Percentiles rank a stretch among this genome's conserved stretches.
These are phyloP conservation scores for Daucus carota DNA, from an alignment of 129 eudicot genomes.

Conservation along the genomic window DNA sequence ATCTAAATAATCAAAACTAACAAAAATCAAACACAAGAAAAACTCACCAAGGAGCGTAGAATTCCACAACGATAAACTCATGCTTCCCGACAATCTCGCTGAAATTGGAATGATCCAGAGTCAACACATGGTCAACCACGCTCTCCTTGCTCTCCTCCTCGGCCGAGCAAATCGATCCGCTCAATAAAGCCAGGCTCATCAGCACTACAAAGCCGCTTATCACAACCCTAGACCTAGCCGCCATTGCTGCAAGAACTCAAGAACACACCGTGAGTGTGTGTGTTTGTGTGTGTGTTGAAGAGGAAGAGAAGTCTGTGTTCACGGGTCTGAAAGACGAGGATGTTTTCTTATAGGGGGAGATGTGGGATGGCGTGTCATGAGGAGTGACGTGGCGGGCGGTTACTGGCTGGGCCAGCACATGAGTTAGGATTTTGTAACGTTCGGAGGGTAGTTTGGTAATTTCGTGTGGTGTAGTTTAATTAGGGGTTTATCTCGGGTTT, in stretches of 20 bases:
- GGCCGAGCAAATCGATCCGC: conserved; percentile 17
- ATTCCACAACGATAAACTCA: conserved; percentile 65
- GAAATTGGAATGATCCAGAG: conserved; percentile 65
- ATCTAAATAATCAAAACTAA: not conserved
- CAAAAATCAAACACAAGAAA: too few relatives aligned
- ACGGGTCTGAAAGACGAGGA: conserved; percentile 5
- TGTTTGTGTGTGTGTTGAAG: not conserved
- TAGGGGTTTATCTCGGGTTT: too few relatives aligned
- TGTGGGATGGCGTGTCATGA: not conserved
- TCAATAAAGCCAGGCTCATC: conserved; percentile 11
- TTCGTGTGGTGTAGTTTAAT: too few relatives aligned
- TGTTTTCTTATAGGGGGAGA: not conserved
- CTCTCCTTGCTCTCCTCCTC: not conserved
- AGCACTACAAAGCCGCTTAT: not conserved
- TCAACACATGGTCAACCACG: conserved; percentile 47
- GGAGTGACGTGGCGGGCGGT: not conserved
- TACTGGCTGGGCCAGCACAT: not conserved
- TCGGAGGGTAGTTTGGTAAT: not conserved
- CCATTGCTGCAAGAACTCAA: conserved; percentile 7
- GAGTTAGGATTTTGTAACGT: not conserved
- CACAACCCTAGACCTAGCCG: conserved; percentile 31
- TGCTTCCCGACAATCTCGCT: conserved; percentile 37
- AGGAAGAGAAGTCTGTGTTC: not conserved
- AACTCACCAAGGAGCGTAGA: conserved; percentile 79
- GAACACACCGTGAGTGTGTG: not conserved